phyloP scores from a whole-genome alignment of 1,284 basidiomycete genomes.

The Ustilago bromivora region DNA sequence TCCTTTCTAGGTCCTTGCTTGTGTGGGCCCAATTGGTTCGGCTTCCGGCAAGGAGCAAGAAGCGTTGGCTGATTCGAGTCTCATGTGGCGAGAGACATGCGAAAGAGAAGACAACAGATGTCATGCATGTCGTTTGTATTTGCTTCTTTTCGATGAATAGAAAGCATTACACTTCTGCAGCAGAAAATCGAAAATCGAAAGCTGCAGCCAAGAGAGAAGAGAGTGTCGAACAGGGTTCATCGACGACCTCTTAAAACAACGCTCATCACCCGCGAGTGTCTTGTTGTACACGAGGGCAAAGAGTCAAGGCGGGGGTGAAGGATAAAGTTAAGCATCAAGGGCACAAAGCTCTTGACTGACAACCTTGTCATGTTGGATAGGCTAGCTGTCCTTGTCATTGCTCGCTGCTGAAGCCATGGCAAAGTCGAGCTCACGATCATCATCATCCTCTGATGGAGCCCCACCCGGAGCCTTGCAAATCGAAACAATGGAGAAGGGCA shows the following conservation, averaged over 20 bases:
- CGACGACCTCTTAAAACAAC: slow-evolving; percentile 1
- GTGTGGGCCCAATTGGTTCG: background rate
- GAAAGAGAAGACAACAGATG: background rate
- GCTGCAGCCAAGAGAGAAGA: slow-evolving; percentile 1
- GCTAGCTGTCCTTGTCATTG: background rate
- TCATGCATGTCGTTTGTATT: slow-evolving; percentile 7
- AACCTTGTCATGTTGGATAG: background rate
- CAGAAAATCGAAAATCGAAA: background rate
- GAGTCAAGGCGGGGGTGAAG: background rate
- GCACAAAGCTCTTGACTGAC: background rate
- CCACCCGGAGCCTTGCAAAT: background rate
- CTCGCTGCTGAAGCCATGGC: background rate
- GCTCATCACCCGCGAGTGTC: background rate
- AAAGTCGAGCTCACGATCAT: background rate
- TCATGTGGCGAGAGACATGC: background rate
- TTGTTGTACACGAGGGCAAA: background rate
- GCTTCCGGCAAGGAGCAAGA: background rate
- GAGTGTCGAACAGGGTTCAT: background rate
- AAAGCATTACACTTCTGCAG: background rate
- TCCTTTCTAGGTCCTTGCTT: background rate
- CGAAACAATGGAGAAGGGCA: background rate
- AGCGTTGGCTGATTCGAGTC: background rate
- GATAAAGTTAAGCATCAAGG: background rate
- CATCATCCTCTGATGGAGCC: background rate
- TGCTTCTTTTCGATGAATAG: background rate